A percentile compares a stretch with the other conserved stretches of the same genome.
phyloP scores from a whole-genome alignment of 2,329 filamentous ascomycete species.

The Fusarium goolgardi region DNA sequence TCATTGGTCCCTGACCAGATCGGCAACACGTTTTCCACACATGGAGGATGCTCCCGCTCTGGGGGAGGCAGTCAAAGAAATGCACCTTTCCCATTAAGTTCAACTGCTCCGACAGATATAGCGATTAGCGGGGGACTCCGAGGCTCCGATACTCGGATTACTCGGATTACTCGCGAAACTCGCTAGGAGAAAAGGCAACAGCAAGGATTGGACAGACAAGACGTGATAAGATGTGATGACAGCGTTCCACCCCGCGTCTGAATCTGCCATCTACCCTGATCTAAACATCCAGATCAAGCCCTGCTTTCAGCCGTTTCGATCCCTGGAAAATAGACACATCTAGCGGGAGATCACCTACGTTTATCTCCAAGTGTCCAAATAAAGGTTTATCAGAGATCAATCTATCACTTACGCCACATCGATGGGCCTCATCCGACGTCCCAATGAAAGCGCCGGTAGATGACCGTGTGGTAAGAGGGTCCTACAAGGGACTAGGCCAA shows the following conservation, averaged over 20 bases:
- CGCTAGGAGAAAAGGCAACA: conserved; percentile 24
- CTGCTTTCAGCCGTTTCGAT: neutral
- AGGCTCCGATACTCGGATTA: conserved; percentile 4
- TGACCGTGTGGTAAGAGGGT: conserved; percentile 8
- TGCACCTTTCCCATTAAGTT: conserved; percentile 14
- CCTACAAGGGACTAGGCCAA: conserved; percentile 15
- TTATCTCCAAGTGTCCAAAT: neutral
- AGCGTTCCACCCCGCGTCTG: conserved; percentile 14
- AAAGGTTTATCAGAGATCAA: neutral
- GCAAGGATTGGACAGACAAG: conserved; percentile 17
- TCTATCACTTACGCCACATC: neutral
- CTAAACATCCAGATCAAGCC: neutral
- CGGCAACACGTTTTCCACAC: conserved; percentile 6
- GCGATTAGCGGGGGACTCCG: conserved; percentile 19
- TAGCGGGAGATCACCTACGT: conserved; percentile 2
- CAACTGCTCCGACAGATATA: conserved; percentile 14
- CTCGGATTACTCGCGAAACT: conserved; percentile 4
- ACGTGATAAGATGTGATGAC: conserved; percentile 21
- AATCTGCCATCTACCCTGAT: neutral
- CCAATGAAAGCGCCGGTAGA: conserved; percentile 2
- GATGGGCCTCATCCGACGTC: neutral
- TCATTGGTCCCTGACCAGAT: conserved; percentile 15
- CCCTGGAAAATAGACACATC: neutral
- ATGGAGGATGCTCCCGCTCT: conserved; percentile 4
- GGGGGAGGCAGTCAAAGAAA: neutral